Percentiles rank a stretch among this genome's conserved stretches.
These are phyloP conservation scores for Elsinoe ampelina DNA, from an alignment of 2,329 filamentous ascomycete species.

Conservation along the genomic window DNA sequence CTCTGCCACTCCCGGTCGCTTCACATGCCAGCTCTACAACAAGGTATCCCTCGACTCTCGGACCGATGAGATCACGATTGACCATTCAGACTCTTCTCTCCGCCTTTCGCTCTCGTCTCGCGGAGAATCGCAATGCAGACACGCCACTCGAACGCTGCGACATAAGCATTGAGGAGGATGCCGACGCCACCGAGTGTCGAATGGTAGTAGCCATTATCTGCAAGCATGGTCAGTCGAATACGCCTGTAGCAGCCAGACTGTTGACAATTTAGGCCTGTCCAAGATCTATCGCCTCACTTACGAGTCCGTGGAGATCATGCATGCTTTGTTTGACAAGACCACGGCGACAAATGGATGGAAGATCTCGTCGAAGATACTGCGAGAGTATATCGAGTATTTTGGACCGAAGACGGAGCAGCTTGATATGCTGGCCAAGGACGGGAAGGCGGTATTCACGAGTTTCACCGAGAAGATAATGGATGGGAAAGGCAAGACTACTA, in stretches of 20 bases:
- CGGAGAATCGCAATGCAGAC: slow-evolving; percentile 57
- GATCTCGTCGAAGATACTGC: slow-evolving; percentile 60
- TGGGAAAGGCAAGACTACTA: slow-evolving; percentile 44
- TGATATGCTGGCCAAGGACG: slow-evolving; percentile 65
- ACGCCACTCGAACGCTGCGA: slow-evolving; percentile 66
- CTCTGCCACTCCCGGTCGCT: slow-evolving; percentile 34
- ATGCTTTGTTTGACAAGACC: slow-evolving; percentile 62
- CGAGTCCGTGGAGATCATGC: slow-evolving; percentile 62
- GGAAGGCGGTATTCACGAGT: slow-evolving; percentile 63
- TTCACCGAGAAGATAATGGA: slow-evolving; percentile 71
- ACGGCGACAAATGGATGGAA: slow-evolving; percentile 60
- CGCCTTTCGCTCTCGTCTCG: slow-evolving; percentile 60
- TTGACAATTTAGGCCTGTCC: slow-evolving; percentile 49
- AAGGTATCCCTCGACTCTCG: slow-evolving; percentile 40
- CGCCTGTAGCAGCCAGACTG: background rate
- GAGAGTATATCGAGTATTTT: slow-evolving; percentile 72
- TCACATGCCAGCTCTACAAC: slow-evolving; percentile 67
- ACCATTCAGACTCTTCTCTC: slow-evolving; percentile 46
- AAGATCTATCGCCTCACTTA: slow-evolving; percentile 71
- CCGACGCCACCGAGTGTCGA: slow-evolving; percentile 58
- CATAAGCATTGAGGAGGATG: slow-evolving; percentile 61
- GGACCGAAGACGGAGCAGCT: slow-evolving; percentile 71
- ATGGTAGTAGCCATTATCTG: slow-evolving; percentile 66
- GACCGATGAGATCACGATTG: background rate
- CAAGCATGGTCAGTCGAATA: slow-evolving; percentile 48